These are phyloP conservation scores for Ascodesmis nigricans DNA, from an alignment of 495 filamentous ascomycete genomes.

Conservation along the genomic window DNA sequence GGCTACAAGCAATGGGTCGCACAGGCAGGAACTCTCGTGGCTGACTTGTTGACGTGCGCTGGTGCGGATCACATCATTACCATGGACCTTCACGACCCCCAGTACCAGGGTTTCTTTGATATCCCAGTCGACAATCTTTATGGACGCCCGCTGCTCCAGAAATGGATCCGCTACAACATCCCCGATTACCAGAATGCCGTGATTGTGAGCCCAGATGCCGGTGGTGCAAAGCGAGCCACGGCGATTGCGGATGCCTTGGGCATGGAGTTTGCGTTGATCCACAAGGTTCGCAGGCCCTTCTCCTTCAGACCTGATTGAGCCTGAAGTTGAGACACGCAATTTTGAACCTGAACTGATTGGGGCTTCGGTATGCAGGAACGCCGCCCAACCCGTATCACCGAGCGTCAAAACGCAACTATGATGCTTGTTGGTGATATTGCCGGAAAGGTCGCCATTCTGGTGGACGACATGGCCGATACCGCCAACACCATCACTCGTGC, in stretches of 20 bases:
- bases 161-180: constrained; percentile 74
- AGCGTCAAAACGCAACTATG: constrained; percentile 93
- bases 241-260: constrained; percentile 83
- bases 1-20: constrained; percentile 98
- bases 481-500: constrained; percentile 91
- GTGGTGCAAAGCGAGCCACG: constrained; percentile 91
- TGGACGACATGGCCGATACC: constrained; percentile 90
- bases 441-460: constrained; percentile 59
- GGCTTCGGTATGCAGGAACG: no score
- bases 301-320: no score
- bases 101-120: constrained; percentile 97
- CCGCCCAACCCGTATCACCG: constrained; percentile 76
- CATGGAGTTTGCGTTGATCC: constrained; percentile 86
- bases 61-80: constrained; percentile 95
- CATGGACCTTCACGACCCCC: constrained; percentile 92
- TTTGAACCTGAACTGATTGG: no score
- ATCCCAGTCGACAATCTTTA: constrained; percentile 96
- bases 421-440: constrained; percentile 87
- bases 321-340: constrained; percentile 24
- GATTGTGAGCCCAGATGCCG: constrained; percentile 88
- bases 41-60: constrained; percentile 82
- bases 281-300: constrained; percentile 48
- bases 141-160: constrained; percentile 64
- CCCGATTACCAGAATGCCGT: constrained; percentile 71
- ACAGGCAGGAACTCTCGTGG: constrained; percentile 85